Conservation (phyloP, 2,329 filamentous ascomycete species). For the Davidsoniella neocaledoniae region DNA sequence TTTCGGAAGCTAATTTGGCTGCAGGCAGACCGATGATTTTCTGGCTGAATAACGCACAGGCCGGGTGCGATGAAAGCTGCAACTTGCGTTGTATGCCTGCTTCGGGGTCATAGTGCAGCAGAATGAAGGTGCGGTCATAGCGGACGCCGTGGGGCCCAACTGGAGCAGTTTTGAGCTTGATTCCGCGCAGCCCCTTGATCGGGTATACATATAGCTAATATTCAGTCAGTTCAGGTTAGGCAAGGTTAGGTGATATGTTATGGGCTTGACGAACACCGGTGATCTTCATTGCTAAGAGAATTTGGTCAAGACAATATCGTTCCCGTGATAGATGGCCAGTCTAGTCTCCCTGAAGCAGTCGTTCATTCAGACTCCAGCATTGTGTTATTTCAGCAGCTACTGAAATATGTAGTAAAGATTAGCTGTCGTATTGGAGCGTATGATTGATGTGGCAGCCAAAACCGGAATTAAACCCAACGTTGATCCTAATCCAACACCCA, state of each 20-base stretch:
- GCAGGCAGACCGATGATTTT: constrained; percentile 31
- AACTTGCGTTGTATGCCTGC: constrained; percentile 33
- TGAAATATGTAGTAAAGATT: no score
- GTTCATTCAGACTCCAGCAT: no score
- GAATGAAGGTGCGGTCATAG: constrained; percentile 55
- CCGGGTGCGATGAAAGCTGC: constrained; percentile 38
- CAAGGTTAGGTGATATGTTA: not conserved
- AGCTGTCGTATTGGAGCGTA: no score
- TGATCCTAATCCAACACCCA: no score
- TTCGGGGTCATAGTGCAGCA: constrained; percentile 34
- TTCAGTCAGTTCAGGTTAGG: not conserved
- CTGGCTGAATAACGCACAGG: constrained; percentile 48
- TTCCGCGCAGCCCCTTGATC: constrained; percentile 53
- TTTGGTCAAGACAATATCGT: not conserved
- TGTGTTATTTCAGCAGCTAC: no score
- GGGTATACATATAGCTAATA: constrained; percentile 49
- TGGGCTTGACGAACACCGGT: constrained; percentile 16
- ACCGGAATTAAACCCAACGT: no score
- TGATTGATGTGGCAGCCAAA: no score
- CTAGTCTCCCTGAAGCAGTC: no score
- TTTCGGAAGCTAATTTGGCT: constrained; percentile 46
- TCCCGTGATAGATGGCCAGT: not conserved
- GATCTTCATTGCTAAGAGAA: constrained; percentile 19
- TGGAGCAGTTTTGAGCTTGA: constrained; percentile 33
- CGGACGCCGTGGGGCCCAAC: constrained; percentile 45